Conservation (phyloP, 1,139 yeast genomes). For the Magnusiomyces sp. region DNA sequence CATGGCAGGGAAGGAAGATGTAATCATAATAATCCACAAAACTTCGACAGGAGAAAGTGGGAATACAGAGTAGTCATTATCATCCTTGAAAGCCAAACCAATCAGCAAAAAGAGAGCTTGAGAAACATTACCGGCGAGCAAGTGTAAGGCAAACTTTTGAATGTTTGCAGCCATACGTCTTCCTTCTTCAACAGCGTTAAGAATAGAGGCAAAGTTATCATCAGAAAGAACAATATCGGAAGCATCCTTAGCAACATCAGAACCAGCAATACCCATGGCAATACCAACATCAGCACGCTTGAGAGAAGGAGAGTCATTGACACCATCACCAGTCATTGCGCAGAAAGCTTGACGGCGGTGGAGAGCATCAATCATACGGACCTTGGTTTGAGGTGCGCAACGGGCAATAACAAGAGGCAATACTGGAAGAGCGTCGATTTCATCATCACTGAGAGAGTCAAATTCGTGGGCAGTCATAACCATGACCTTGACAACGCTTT, state of each 20-base stretch:
- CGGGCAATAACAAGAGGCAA: conserved; percentile 75
- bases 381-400: conserved; percentile 81
- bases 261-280: conserved; percentile 79
- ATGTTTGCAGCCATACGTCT: conserved; percentile 75
- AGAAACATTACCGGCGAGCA: conserved; percentile 71
- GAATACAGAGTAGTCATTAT: conserved; percentile 53
- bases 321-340: conserved; percentile 89
- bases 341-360: conserved; percentile 63
- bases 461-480: conserved; percentile 71
- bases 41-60: conserved; percentile 77
- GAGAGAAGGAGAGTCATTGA: conserved; percentile 74
- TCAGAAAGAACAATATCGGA: conserved; percentile 67
- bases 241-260: conserved; percentile 77
- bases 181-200: conserved; percentile 75
- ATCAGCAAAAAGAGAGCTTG: conserved; percentile 64
- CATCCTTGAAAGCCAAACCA: conserved; percentile 58
- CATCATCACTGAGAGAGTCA: conserved; percentile 52
- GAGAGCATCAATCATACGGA: conserved; percentile 73
- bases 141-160: conserved; percentile 73
- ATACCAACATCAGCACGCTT: conserved; percentile 79
- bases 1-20: conserved; percentile 81
- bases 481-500: conserved; percentile 56
- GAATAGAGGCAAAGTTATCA: conserved; percentile 70
- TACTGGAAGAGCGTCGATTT: conserved; percentile 60
- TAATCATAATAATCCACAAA: conserved; percentile 69